Evolutionary conservation across 2,329 filamentous ascomycete genomes (phyloP).

Genomic region (Ophiostoma sp.): DNA sequence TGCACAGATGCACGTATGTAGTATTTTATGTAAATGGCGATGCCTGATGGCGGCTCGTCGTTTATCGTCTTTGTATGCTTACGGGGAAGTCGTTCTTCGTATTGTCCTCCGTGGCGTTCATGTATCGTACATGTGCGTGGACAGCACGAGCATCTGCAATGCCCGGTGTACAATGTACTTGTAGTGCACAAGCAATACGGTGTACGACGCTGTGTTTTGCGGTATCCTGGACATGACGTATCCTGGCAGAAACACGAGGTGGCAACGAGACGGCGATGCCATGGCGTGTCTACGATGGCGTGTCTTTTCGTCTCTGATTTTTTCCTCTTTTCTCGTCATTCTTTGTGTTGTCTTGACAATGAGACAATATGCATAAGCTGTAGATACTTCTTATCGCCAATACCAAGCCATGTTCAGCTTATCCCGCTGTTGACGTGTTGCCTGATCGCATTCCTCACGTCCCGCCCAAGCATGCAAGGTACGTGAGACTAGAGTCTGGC

Average conservation of each 20-base stretch:
- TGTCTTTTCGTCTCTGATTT: neutral
- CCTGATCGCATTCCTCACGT: neutral
- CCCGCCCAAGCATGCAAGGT: neutral
- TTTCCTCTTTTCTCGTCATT: neutral
- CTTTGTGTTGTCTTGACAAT: too few relatives aligned
- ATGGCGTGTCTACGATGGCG: neutral
- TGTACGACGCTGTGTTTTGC: neutral
- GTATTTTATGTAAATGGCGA: neutral
- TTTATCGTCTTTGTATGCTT: neutral
- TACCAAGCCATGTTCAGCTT: neutral
- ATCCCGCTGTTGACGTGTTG: conserved; percentile 1
- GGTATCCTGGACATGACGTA: neutral
- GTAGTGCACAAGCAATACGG: neutral
- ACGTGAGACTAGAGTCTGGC: neutral
- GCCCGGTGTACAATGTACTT: neutral
- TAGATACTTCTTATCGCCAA: neutral
- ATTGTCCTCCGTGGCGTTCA: neutral
- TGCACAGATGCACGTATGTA: too few relatives aligned
- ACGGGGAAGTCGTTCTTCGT: neutral
- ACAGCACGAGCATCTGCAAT: neutral
- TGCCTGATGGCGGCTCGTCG: neutral
- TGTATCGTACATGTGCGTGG: neutral
- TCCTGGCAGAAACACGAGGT: neutral
- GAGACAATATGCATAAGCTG: too few relatives aligned
- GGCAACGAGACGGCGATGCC: neutral